A percentile compares a stretch with the other conserved stretches of the same genome.
Conservation (phyloP, 2,329 filamentous ascomycete species). For the Laburnicola sp. region DNA sequence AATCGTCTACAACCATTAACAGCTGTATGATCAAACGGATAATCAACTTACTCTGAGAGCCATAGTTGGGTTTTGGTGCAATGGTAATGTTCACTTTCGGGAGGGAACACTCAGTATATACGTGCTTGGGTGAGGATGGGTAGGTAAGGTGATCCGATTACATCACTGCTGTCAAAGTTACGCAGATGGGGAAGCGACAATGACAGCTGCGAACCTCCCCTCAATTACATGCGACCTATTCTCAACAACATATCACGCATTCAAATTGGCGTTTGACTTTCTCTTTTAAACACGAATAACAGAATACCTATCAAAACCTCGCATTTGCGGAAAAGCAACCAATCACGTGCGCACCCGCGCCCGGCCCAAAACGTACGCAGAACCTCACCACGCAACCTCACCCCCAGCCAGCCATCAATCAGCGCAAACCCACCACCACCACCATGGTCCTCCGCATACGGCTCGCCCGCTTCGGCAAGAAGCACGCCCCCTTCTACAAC, state of each 20-base stretch:
- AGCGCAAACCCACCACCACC: conserved; percentile 60
- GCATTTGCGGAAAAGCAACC: background rate
- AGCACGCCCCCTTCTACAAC: conserved; percentile 92
- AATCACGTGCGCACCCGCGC: conserved; percentile 19
- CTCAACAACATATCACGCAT: too few relatives aligned
- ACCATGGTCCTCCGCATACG: conserved; percentile 93
- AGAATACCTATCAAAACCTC: background rate
- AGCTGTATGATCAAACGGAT: background rate
- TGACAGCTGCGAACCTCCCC: background rate
- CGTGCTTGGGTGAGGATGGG: conserved; percentile 1
- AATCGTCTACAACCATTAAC: conserved; percentile 64
- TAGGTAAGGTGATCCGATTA: conserved; percentile 28
- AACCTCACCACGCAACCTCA: background rate
- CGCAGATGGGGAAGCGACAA: background rate
- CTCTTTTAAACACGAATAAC: background rate
- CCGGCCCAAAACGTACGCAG: conserved; percentile 18
- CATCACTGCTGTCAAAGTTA: conserved; percentile 30
- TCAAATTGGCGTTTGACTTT: too few relatives aligned
- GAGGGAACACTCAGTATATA: too few relatives aligned
- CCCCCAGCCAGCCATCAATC: background rate
- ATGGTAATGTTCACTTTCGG: background rate
- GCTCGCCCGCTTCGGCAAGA: conserved; percentile 88
- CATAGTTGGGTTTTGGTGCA: conserved; percentile 16
- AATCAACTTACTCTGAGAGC: conserved; percentile 25
- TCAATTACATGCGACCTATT: too few relatives aligned